A percentile compares a stretch with the other conserved stretches of the same genome.
These are phyloP conservation scores for Puccinia hordei DNA, from an alignment of 1,284 basidiomycete genomes.

Conservation along the genomic window DNA sequence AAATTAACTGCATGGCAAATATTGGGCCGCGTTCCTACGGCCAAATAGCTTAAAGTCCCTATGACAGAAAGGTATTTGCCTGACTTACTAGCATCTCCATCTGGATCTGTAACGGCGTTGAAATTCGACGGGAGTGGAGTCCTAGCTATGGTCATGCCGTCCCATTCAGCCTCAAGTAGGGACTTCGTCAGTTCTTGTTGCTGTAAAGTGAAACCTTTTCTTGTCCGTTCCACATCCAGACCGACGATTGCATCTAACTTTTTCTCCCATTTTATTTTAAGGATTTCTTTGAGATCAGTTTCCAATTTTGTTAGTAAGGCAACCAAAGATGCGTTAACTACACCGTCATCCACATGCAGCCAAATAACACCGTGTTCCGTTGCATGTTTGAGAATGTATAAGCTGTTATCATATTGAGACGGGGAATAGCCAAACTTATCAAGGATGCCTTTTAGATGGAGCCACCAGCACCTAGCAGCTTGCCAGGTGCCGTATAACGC, in stretches of 20 bases:
- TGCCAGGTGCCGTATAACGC: conserved; percentile 2
- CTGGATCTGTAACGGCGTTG: not conserved
- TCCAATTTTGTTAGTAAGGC: not conserved
- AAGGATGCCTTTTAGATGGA: not conserved
- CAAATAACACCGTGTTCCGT: not conserved
- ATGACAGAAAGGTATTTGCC: not conserved
- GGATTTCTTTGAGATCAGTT: not conserved
- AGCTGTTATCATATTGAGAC: not conserved
- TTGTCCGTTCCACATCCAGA: not conserved
- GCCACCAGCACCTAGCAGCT: conserved; percentile 6
- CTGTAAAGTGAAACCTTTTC: not conserved
- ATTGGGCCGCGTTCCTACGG: not conserved
- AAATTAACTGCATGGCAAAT: not conserved
- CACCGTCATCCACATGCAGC: not conserved
- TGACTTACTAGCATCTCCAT: not conserved
- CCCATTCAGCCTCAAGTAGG: not conserved
- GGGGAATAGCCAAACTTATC: not conserved
- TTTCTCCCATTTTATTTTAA: not conserved
- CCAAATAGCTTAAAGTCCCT: not conserved
- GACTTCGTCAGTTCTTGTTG: not conserved
- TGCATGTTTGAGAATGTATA: not conserved
- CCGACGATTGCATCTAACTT: conserved; percentile 12
- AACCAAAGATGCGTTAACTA: not conserved
- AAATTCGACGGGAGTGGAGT: not conserved
- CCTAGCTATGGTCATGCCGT: not conserved